Percentiles rank a stretch among this genome's conserved stretches.
These are phyloP conservation scores for Eimeria tenella DNA, from an alignment of 169 alveolate genomes.

Conservation along the genomic window DNA sequence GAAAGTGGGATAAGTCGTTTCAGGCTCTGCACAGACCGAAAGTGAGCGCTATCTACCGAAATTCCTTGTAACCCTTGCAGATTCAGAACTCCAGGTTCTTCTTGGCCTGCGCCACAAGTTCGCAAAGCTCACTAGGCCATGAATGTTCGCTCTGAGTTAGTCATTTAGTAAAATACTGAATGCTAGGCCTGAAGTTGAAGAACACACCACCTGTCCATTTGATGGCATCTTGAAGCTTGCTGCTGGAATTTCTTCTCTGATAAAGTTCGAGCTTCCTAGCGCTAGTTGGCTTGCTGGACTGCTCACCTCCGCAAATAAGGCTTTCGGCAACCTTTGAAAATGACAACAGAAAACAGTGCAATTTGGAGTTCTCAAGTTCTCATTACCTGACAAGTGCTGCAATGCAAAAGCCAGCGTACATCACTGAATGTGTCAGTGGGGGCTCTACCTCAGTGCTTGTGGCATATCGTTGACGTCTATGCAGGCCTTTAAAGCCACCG, in stretches of 20 bases:
- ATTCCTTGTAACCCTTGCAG: background rate
- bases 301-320: conserved; percentile 10
- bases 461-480: background rate
- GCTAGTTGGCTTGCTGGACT: background rate
- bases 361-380: background rate
- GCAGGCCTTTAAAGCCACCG: background rate
- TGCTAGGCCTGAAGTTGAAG: too few species aligned
- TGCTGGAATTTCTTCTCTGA: conserved; percentile 53
- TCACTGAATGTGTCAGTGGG: background rate
- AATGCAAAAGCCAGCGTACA: background rate
- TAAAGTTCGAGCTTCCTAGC: conserved; percentile 42
- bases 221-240: conserved; percentile 20
- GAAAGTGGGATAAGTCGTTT: conserved; percentile 43
- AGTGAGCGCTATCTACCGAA: background rate
- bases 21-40: conserved; percentile 21
- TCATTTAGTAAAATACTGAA: too few species aligned
- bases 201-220: conserved; percentile 19
- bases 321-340: conserved; percentile 35
- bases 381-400: background rate
- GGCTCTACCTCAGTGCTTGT: conserved; percentile 31
- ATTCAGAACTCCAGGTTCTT: background rate
- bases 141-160: too few species aligned
- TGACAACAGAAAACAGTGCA: background rate
- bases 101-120: conserved; percentile 15
- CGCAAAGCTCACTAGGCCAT: background rate